Base-by-base conservation (phyloP, 2,329 filamentous ascomycete genomes). In the Botrytis sinoallii region DNA sequence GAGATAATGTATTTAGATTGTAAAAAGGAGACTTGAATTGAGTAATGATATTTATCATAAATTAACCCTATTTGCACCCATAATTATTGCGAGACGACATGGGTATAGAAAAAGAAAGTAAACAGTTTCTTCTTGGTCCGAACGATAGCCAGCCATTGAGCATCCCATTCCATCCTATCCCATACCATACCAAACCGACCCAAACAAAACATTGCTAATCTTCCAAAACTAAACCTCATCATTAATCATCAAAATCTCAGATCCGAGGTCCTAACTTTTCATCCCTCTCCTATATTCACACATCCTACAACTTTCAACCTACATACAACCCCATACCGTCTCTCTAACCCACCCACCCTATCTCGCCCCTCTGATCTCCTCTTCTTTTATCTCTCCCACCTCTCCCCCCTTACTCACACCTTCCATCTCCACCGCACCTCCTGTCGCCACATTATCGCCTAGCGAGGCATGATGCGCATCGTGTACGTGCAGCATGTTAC, bases 401-500 rank as follows among this genome's bases (percentile, higher is more conserved):
- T 18, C 32, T 44, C 44, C n/a, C 32, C 25, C 29, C 44, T 22
- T n/a, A 16, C 44, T 29, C 16, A n/a, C 1, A 22, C 44, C 29
- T 16, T 29, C 29, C 40, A 64, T 29, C 61, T 64, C 61, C 40
- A 40, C 32, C 18, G 42, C 35, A 18, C 38, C 20, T 9, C 32
- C 42, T 8, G 40, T 48, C 5, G 5, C 12, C 18, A 44, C 18
- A 44, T 42, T 65, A 22, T 65, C 59, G 6, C 38, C 70, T 14
- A 63, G 25, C 8, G 32, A 22, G 22, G 69, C 64, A 69, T 60
- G 59, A 32, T 68, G 35, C 35, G n/a, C 25, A 69, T 69, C 63
- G 35, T 74, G 16, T n/a, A 72, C 48, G 29, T 67, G 46, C 22
- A 72, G 32, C 2, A 72, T 10, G 67, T 67, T 55, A 1, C 48